phyloP scores from a whole-genome alignment of 345 rosid species.

The Dipteronia dyeriana region DNA sequence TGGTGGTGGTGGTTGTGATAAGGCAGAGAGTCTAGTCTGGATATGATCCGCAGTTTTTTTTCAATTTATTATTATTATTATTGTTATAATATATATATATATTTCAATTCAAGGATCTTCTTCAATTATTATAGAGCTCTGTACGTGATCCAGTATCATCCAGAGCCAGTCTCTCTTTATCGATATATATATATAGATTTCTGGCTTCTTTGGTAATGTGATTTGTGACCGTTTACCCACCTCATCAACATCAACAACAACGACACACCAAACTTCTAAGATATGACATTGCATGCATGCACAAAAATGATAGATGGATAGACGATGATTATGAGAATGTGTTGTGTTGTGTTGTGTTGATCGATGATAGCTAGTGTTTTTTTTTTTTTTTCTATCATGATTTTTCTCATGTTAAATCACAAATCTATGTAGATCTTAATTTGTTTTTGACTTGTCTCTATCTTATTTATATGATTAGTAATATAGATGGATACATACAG shows the following conservation, averaged over 20 bases:
- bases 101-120: too few relatives aligned
- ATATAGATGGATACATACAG: too few relatives aligned
- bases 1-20: constrained; percentile 26
- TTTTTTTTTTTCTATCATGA: not conserved
- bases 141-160: too few relatives aligned
- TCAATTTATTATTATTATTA: not conserved
- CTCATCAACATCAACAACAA: not conserved
- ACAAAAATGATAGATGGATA: not conserved
- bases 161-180: not conserved
- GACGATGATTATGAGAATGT: not conserved
- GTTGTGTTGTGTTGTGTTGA: not conserved
- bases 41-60: constrained; percentile 8
- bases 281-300: not conserved
- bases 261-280: not conserved
- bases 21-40: not conserved
- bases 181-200: not conserved
- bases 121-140: constrained; percentile 4
- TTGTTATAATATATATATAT: too few relatives aligned
- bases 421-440: not conserved
- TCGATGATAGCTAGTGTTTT: not conserved
- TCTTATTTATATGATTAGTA: too few relatives aligned
- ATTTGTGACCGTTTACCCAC: constrained; percentile 15
- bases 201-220: not conserved
- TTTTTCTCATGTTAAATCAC: not conserved
- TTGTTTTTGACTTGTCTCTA: not conserved